These are phyloP conservation scores for Breynia disticha DNA, from an alignment of 441 rosid genomes.

Conservation along the genomic window DNA sequence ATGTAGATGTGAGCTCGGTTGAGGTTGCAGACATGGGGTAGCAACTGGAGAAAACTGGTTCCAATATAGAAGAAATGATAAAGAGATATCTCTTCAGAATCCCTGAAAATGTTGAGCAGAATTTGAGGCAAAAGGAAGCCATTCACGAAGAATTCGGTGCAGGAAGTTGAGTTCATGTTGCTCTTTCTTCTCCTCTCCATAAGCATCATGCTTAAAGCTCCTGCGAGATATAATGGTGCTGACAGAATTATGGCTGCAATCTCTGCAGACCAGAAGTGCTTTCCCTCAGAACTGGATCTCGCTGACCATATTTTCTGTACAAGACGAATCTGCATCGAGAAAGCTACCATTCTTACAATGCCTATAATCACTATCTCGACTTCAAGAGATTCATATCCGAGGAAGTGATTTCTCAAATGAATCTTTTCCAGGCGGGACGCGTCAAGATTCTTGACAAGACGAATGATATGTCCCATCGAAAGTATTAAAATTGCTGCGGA, in stretches of 20 bases:
- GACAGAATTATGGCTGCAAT: constrained; percentile 17
- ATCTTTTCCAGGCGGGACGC: constrained; percentile 14
- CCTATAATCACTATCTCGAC: constrained; percentile 16
- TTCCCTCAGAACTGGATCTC: constrained; percentile 12
- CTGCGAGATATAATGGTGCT: constrained; percentile 14
- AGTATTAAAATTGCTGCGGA: constrained; percentile 27
- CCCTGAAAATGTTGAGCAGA: constrained; percentile 20
- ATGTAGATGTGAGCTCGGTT: constrained; percentile 6
- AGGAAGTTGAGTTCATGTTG: constrained; percentile 4
- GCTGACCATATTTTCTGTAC: constrained; percentile 21
- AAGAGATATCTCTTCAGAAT: constrained; percentile 21
- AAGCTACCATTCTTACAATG: constrained; percentile 19
- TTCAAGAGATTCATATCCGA: constrained; percentile 11
- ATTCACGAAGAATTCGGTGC: constrained; percentile 15
- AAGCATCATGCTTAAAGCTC: constrained; percentile 12
- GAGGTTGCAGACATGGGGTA: constrained; percentile 22
- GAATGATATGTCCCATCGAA: constrained; percentile 19
- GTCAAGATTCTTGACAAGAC: constrained; percentile 22
- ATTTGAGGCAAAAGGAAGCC: constrained; percentile 33
- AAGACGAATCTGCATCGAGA: constrained; percentile 25
- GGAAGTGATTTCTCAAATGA: background rate
- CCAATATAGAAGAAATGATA: constrained; percentile 20
- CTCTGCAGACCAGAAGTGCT: constrained; percentile 19
- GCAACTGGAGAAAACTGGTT: constrained; percentile 16
- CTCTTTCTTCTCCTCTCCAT: background rate